phyloP scores from a whole-genome alignment of 139 green algal species.

The Chlorokybus atmophyticus region DNA sequence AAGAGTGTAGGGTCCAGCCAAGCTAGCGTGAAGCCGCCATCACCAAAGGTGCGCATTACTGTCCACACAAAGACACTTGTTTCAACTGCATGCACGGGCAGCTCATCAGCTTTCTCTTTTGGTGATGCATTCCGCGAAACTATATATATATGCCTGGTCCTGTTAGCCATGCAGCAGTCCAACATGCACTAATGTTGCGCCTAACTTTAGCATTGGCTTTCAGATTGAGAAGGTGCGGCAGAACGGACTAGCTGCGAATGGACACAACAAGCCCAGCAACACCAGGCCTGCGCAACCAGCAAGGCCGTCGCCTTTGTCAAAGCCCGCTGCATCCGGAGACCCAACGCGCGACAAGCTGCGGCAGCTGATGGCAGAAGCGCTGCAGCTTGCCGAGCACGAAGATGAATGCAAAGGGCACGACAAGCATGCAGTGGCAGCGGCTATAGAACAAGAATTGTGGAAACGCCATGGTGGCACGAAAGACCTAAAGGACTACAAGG shows the following conservation, averaged over 20 bases:
- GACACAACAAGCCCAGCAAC: not conserved
- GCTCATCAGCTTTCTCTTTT: not conserved
- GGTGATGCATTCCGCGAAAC: not conserved
- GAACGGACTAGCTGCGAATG: not conserved
- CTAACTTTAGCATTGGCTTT: not conserved
- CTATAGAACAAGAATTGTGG: conserved; percentile 17
- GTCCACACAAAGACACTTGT: not conserved
- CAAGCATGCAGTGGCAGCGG: not conserved
- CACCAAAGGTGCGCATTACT: not conserved
- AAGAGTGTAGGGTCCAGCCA: not conserved
- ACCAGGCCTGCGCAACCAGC: not conserved
- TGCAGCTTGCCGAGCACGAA: conserved; percentile 12
- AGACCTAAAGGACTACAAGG: conserved; percentile 67
- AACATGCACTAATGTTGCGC: not conserved
- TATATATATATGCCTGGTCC: not conserved
- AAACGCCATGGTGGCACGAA: conserved; percentile 12
- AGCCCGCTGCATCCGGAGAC: too few species aligned
- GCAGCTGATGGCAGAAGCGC: conserved; percentile 10
- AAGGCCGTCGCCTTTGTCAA: too few species aligned
- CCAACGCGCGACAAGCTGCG: conserved; percentile 15
- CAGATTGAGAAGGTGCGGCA: not conserved
- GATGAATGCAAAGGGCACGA: not conserved
- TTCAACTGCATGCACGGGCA: not conserved
- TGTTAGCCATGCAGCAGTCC: not conserved
- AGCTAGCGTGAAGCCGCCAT: not conserved